Conservation (phyloP, 768 basidiomycete genomes). For the Boletus coccyginus region DNA sequence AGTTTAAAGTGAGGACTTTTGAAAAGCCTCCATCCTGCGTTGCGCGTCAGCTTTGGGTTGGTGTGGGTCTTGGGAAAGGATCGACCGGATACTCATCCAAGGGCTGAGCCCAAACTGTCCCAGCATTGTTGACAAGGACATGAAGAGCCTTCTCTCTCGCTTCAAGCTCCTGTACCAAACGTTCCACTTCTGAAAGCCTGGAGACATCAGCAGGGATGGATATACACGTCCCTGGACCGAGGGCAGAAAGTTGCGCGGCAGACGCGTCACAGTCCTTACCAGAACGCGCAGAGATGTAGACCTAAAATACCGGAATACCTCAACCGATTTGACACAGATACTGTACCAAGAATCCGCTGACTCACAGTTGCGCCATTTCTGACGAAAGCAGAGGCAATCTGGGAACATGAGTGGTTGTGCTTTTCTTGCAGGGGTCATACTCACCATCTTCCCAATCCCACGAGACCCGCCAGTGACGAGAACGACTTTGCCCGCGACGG, state of each 20-base stretch:
- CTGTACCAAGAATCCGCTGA: neutral
- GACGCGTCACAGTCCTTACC: slow-evolving; percentile 49
- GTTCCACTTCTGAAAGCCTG: slow-evolving; percentile 50
- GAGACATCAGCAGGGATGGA: slow-evolving; percentile 54
- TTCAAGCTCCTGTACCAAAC: slow-evolving; percentile 48
- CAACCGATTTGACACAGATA: slow-evolving; percentile 9
- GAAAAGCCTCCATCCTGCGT: slow-evolving; percentile 53
- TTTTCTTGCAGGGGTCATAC: slow-evolving; percentile 8
- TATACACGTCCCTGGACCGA: slow-evolving; percentile 55
- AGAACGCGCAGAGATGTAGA: slow-evolving; percentile 63
- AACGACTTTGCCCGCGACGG: slow-evolving; percentile 52
- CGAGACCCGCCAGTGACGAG: slow-evolving; percentile 65
- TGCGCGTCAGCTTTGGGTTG: neutral
- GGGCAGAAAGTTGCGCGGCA: slow-evolving; percentile 47
- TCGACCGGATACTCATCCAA: slow-evolving; percentile 47
- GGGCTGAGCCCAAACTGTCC: slow-evolving; percentile 51
- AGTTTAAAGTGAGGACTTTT: slow-evolving; percentile 60
- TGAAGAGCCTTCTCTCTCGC: slow-evolving; percentile 53
- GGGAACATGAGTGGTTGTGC: slow-evolving; percentile 9
- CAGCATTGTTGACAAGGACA: slow-evolving; percentile 64
- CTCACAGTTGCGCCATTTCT: slow-evolving; percentile 56
- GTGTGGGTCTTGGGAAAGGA: slow-evolving; percentile 1
- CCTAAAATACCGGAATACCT: slow-evolving; percentile 29
- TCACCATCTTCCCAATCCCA: slow-evolving; percentile 65
- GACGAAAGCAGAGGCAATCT: slow-evolving; percentile 66